Percentiles rank a stretch among this genome's conserved stretches.
Evolutionary conservation across 768 basidiomycete genomes (phyloP).

Genomic region (Boletus subcaerulescens): DNA sequence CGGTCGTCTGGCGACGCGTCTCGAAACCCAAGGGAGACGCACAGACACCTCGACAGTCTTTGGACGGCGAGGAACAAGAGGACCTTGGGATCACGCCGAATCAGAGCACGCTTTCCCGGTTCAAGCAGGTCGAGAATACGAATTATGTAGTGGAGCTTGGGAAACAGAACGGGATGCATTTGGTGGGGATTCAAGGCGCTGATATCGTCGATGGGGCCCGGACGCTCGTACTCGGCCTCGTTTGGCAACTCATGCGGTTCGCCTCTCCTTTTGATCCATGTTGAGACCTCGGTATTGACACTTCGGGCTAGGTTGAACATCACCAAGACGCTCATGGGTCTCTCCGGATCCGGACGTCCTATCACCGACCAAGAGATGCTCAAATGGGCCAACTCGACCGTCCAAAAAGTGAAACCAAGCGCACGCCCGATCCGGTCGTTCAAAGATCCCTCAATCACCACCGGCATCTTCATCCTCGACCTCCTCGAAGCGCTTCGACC

Average conservation of each 20-base stretch:
- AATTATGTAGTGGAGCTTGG: constrained; percentile 95
- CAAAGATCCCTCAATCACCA: constrained; percentile 88
- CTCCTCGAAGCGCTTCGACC: constrained; percentile 88
- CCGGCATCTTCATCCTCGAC: constrained; percentile 90
- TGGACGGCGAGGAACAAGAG: constrained; percentile 59
- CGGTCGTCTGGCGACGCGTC: constrained; percentile 94
- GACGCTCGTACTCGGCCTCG: constrained; percentile 91
- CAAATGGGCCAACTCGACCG: constrained; percentile 92
- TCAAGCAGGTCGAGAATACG: constrained; percentile 98
- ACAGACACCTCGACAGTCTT: constrained; percentile 37
- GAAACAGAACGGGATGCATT: constrained; percentile 88
- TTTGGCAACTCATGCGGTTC: constrained; percentile 97
- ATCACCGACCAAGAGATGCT: constrained; percentile 92
- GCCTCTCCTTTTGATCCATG: constrained; percentile 15
- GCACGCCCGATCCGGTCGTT: constrained; percentile 79
- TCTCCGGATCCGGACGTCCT: constrained; percentile 72
- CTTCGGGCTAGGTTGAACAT: constrained; percentile 66
- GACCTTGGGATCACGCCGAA: constrained; percentile 82
- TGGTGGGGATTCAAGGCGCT: constrained; percentile 96
- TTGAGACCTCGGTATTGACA: too few species aligned
- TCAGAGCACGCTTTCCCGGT: constrained; percentile 83
- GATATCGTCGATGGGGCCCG: constrained; percentile 94
- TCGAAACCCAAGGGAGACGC: constrained; percentile 75
- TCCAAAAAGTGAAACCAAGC: constrained; percentile 61
- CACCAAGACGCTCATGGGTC: constrained; percentile 77